Conservation (phyloP, 1,284 basidiomycete species). For the Irpex rosettiformis region DNA sequence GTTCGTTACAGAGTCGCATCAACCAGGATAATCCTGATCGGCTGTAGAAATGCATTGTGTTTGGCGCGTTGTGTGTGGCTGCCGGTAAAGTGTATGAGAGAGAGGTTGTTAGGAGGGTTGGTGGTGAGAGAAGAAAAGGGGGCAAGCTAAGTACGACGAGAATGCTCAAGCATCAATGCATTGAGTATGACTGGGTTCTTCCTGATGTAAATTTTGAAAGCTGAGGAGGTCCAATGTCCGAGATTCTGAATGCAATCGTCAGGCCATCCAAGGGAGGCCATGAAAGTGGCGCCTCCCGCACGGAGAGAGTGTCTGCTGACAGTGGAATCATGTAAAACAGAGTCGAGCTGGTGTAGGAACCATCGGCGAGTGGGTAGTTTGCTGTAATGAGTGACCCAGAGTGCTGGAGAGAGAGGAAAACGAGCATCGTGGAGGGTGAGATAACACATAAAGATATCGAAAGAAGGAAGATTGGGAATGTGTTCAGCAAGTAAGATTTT, state of each 20-base stretch:
- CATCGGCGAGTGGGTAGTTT: conserved; percentile 24
- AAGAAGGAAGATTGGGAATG: conserved; percentile 12
- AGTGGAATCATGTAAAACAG: conserved; percentile 12
- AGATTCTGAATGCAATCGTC: conserved; percentile 31
- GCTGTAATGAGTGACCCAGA: conserved; percentile 19
- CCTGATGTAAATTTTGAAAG: conserved; percentile 34
- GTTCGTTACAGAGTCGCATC: not conserved
- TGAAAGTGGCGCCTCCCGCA: conserved; percentile 34
- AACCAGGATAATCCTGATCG: not conserved
- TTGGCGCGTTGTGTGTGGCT: no score
- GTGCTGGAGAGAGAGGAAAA: conserved; percentile 19
- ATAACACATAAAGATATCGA: conserved; percentile 17
- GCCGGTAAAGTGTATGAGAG: no score
- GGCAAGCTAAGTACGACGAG: no score
- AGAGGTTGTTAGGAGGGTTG: no score
- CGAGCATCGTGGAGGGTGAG: conserved; percentile 21
- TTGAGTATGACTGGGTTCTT: conserved; percentile 31
- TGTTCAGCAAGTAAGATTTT: conserved; percentile 18
- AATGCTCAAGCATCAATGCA: no score
- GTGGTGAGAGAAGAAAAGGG: no score
- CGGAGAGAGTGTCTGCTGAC: conserved; percentile 33
- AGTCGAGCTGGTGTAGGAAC: conserved; percentile 20
- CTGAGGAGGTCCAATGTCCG: conserved; percentile 34
- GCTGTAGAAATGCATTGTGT: not conserved
- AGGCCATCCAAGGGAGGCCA: conserved; percentile 28